Evolutionary conservation across 371 early-diverging fungal genomes (phyloP).

Genomic region (Chytridium lagenaria): DNA sequence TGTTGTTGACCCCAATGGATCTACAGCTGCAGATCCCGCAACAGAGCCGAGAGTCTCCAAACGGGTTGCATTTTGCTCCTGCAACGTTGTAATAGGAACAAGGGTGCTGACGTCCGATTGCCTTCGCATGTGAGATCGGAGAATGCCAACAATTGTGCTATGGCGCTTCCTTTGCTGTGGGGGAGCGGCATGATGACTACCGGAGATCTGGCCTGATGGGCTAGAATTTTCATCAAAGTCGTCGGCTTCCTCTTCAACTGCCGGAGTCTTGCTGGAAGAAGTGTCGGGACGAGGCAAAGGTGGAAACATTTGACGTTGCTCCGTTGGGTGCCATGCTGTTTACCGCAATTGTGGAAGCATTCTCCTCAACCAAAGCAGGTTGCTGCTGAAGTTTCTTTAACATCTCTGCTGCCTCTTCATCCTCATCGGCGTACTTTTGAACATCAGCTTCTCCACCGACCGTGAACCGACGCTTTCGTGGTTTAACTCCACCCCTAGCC

Average conservation of each 20-base stretch:
- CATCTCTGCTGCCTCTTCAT: constrained; percentile 71
- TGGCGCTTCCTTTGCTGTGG: constrained; percentile 48
- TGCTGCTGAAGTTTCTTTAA: constrained; percentile 48
- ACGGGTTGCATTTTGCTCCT: constrained; percentile 13
- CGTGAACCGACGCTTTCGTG: constrained; percentile 54
- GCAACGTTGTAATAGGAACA: constrained; percentile 15
- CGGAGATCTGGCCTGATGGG: not conserved
- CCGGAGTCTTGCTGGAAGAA: not conserved
- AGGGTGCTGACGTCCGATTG: constrained; percentile 45
- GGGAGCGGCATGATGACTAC: not conserved
- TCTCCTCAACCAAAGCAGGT: constrained; percentile 30
- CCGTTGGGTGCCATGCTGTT: constrained; percentile 32
- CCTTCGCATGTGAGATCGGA: constrained; percentile 50
- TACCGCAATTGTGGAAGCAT: constrained; percentile 29
- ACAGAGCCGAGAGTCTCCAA: constrained; percentile 18
- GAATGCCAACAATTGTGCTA: constrained; percentile 62
- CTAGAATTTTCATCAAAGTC: constrained; percentile 5
- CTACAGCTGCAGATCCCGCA: constrained; percentile 6
- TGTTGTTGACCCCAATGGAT: constrained; percentile 7
- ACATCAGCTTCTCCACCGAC: constrained; percentile 57
- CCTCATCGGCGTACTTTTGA: constrained; percentile 54
- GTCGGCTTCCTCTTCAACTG: constrained; percentile 9
- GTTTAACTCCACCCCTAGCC: constrained; percentile 9
- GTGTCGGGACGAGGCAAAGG: constrained; percentile 13
- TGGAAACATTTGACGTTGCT: too few species aligned